Conservation (phyloP, 2,329 filamentous ascomycete genomes). For the Nothophaeocryptopus gaeumannii region DNA sequence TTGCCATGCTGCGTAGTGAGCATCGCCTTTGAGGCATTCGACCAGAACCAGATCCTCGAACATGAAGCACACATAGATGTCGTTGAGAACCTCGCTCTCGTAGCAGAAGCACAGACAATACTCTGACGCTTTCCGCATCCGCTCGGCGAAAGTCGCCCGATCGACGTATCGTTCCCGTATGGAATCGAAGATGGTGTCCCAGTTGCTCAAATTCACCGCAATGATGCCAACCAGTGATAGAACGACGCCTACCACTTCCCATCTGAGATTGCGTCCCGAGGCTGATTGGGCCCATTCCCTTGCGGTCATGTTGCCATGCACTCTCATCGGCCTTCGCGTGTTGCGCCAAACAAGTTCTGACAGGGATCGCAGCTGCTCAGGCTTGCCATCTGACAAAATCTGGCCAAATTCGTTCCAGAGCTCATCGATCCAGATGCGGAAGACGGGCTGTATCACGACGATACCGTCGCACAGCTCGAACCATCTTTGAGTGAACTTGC, state of each 20-base stretch:
- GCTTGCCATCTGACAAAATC: constrained; percentile 30
- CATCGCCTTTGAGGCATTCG: constrained; percentile 34
- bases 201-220: constrained; percentile 34
- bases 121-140: constrained; percentile 35
- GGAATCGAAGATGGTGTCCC: constrained; percentile 37
- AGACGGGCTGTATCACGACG: constrained; percentile 33
- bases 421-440: constrained; percentile 35
- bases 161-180: constrained; percentile 50
- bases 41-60: constrained; percentile 34
- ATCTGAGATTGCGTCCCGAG: constrained; percentile 42
- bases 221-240: constrained; percentile 39
- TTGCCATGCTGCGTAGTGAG: constrained; percentile 35
- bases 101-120: constrained; percentile 36
- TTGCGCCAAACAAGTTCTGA: constrained; percentile 45
- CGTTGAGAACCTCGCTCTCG: constrained; percentile 35
- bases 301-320: constrained; percentile 39
- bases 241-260: constrained; percentile 45
- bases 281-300: constrained; percentile 39
- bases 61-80: constrained; percentile 35
- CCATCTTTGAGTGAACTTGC: constrained; percentile 31
- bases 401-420: constrained; percentile 36
- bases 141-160: constrained; percentile 49
- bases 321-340: constrained; percentile 37
- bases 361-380: constrained; percentile 35
- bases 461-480: constrained; percentile 36